A percentile compares a stretch with the other conserved stretches of the same genome.
Evolutionary conservation across 1,284 basidiomycete species (phyloP).

Genomic region (Sporisorium exsertum): DNA sequence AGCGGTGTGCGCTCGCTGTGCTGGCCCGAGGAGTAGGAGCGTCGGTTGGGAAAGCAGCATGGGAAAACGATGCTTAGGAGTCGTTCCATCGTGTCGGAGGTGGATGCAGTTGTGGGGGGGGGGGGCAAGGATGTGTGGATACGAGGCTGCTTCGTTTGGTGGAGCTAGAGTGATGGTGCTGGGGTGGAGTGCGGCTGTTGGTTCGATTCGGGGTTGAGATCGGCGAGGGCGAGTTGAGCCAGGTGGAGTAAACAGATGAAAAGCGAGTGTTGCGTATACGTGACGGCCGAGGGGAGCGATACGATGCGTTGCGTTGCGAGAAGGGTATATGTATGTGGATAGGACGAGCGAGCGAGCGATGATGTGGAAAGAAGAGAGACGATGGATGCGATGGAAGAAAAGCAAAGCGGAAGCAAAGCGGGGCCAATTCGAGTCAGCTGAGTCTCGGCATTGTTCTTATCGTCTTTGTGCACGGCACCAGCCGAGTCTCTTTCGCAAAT

Average conservation of each 20-base stretch:
- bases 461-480: neutral
- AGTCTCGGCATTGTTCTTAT: constrained; percentile 3
- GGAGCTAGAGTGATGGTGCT: neutral
- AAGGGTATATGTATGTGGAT: neutral
- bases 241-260: neutral
- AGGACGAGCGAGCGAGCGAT: neutral
- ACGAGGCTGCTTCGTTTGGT: neutral
- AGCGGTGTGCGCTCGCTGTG: constrained; percentile 35
- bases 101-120: neutral
- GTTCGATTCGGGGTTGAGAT: neutral
- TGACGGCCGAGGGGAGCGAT: too few relatives aligned
- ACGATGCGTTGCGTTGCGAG: constrained; percentile 1
- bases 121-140: neutral
- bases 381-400: neutral
- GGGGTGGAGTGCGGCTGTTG: neutral
- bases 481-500: neutral
- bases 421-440: constrained; percentile 1
- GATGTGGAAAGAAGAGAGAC: neutral
- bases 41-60: constrained; percentile 32
- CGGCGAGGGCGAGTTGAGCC: neutral
- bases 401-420: neutral
- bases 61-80: constrained; percentile 32
- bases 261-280: neutral
- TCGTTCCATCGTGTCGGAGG: constrained; percentile 18
- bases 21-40: neutral